Evolutionary conservation across 2,329 filamentous ascomycete species (phyloP), one percentile per base, ranked within the genome.

Genomic region (Acrocalymma vagum): DNA sequence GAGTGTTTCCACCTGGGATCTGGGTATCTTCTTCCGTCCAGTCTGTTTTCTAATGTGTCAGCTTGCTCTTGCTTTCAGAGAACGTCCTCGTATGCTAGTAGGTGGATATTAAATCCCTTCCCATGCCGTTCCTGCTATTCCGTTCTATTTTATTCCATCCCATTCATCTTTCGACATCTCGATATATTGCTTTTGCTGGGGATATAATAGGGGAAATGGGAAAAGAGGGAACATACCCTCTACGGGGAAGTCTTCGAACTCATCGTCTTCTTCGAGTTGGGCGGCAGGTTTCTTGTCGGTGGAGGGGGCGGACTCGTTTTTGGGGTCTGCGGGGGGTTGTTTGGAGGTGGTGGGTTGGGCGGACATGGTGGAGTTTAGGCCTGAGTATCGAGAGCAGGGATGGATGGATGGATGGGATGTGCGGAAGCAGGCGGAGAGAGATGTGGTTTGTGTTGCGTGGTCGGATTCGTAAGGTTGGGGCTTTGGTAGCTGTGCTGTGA

Each of bases 211-310:
- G 3, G 9, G 9, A 4, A 25, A 4, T 26, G 8, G 20, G 9
- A 15, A 30, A 37, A 20, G 14, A 48, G 18, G 10, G 7, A 10
- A 15, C 63, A 41, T 74, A 96, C 94, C 91, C 75, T 99, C 93
- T 41, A 95, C 88, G 17, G 94, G 94, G 66, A 99, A 99, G 72
- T 99, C 94, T 70, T 99, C 94, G 64, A 99, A 99, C 77, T 99
- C 94, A 72, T 99, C 94, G 67, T 99, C 94, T 71, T 99, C 94
- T 72, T 96, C 94, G 18, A 97, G 81, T 43, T 88, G 82, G 22
- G 86, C 76, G 38, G 78, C 72, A 43, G 83, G 78, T 71, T 87
- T 87, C 66, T 83, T 76, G 55, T 78, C 76, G 55, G 79, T 75
- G 43, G 72, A 30, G 46, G 43, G 16, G 51, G 51, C 77, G 63